Conservation (phyloP, 2,329 filamentous ascomycete genomes). For the Ceratocystis eucalypticola region DNA sequence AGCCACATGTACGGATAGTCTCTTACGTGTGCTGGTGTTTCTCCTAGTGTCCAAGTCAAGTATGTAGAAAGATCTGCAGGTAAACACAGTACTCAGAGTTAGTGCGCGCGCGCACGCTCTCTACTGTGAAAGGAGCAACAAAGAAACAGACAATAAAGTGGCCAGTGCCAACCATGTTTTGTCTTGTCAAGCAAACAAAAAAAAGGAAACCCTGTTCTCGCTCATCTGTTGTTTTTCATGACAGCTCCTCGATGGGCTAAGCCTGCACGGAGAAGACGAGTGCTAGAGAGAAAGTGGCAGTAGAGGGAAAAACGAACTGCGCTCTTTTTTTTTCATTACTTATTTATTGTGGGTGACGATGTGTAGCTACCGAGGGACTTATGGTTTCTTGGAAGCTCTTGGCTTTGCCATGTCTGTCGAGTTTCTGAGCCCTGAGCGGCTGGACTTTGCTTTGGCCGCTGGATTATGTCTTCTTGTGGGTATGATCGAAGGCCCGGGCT, state of each 20-base stretch:
- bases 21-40: too few relatives aligned
- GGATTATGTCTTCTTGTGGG: not conserved
- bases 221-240: too few relatives aligned
- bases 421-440: not conserved
- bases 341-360: not conserved
- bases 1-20: too few relatives aligned
- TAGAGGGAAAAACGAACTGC: not conserved
- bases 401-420: not conserved
- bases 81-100: not conserved
- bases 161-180: conserved; percentile 2
- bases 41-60: too few relatives aligned
- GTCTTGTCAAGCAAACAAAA: not conserved
- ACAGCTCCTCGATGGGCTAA: too few relatives aligned
- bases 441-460: not conserved
- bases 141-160: not conserved
- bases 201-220: not conserved
- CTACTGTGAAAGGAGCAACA: conserved; percentile 2
- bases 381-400: not conserved
- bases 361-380: not conserved
- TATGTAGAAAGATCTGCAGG: not conserved
- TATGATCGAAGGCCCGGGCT: too few relatives aligned
- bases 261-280: too few relatives aligned
- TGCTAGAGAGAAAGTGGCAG: not conserved
- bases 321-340: not conserved
- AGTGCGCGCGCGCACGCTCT: not conserved